Evolutionary conservation across 1,284 basidiomycete genomes (phyloP).

Genomic region (Athelia sp.): DNA sequence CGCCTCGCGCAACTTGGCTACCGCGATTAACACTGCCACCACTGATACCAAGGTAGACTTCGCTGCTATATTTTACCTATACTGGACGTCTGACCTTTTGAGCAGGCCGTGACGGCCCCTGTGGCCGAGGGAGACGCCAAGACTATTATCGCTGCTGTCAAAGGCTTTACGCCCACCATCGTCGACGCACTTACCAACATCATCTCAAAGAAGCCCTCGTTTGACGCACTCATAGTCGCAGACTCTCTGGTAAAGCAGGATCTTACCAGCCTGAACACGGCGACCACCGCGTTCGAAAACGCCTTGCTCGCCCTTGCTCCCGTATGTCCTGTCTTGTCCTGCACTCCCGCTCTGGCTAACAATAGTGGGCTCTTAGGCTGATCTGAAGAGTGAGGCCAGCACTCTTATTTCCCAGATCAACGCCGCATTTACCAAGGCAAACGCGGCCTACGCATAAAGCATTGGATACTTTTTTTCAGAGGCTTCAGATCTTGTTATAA

Average conservation of each 20-base stretch:
- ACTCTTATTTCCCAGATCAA: too few relatives aligned
- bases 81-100: not conserved
- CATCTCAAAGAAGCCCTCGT: constrained; percentile 4
- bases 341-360: too few relatives aligned
- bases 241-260: not conserved
- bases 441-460: too few relatives aligned
- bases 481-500: too few relatives aligned
- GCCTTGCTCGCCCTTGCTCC: too few relatives aligned
- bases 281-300: constrained; percentile 28
- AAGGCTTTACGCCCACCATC: constrained; percentile 3
- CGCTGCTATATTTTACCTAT: too few relatives aligned
- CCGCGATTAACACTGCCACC: constrained; percentile 10
- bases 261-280: constrained; percentile 3
- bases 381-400: too few relatives aligned
- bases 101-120: not conserved
- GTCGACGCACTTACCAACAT: constrained; percentile 1
- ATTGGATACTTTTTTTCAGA: too few relatives aligned
- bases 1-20: constrained; percentile 4
- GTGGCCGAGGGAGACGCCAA: constrained; percentile 1
- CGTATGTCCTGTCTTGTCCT: too few relatives aligned
- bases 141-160: constrained; percentile 2
- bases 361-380: too few relatives aligned
- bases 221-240: constrained; percentile 3
- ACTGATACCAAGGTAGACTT: constrained; percentile 8
- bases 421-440: too few relatives aligned